Conservation (phyloP, 2,329 filamentous ascomycete genomes). For the Lecanicillium sp. region DNA sequence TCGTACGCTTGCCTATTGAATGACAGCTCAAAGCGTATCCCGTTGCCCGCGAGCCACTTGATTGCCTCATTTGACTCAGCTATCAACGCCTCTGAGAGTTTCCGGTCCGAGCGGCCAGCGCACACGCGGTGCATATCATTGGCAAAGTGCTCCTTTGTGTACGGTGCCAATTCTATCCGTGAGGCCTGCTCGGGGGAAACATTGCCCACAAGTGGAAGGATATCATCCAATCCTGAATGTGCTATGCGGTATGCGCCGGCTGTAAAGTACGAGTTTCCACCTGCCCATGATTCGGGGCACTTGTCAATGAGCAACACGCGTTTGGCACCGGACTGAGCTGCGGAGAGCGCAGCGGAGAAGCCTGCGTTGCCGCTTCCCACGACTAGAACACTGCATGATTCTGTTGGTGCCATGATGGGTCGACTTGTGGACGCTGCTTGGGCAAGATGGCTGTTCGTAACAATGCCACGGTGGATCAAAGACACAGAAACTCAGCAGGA, state of each 20-base stretch:
- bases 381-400: conserved; percentile 35
- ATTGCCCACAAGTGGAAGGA: conserved; percentile 56
- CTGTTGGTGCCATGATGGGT: conserved; percentile 1
- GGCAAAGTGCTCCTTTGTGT: conserved; percentile 45
- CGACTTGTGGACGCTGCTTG: too few relatives aligned
- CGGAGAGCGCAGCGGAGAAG: conserved; percentile 50
- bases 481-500: too few relatives aligned
- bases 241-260: conserved; percentile 54
- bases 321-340: conserved; percentile 35
- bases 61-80: conserved; percentile 39
- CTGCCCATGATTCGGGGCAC: conserved; percentile 48
- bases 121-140: conserved; percentile 50
- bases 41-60: conserved; percentile 46
- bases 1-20: conserved; percentile 61
- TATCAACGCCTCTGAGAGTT: conserved; percentile 40
- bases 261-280: conserved; percentile 58
- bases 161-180: conserved; percentile 50
- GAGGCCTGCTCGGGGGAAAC: conserved; percentile 33
- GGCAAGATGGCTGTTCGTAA: too few relatives aligned
- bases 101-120: conserved; percentile 40
- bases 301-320: conserved; percentile 51
- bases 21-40: conserved; percentile 48
- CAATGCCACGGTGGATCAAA: too few relatives aligned
- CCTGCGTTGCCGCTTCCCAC: conserved; percentile 58
- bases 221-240: conserved; percentile 44